Evolutionary conservation across 116 monocot species (phyloP).

Genomic region (Thalassia testudinum): DNA sequence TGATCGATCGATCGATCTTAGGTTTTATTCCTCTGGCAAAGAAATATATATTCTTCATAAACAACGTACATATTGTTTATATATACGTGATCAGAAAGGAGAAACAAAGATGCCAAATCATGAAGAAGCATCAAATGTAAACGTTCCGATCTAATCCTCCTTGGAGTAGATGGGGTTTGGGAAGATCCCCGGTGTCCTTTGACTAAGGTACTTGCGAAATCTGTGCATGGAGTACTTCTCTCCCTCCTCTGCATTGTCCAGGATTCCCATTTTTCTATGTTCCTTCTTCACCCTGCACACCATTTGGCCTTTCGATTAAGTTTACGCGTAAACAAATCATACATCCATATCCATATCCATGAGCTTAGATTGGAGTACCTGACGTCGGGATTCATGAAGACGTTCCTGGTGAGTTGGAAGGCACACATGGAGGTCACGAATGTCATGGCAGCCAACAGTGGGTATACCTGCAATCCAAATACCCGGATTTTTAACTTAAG

Average conservation of each 20-base stretch:
- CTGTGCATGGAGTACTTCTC: conserved; percentile 46
- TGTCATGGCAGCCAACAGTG: conserved; percentile 28
- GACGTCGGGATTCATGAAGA: conserved; percentile 34
- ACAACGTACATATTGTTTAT: too few relatives aligned
- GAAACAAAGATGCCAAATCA: too few relatives aligned
- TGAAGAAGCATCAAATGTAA: too few relatives aligned
- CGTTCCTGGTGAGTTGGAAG: conserved; percentile 30
- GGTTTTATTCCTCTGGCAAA: too few relatives aligned
- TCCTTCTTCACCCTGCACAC: conserved; percentile 46
- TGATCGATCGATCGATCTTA: too few relatives aligned
- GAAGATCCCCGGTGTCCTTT: conserved; percentile 14
- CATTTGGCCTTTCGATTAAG: too few relatives aligned
- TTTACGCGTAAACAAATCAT: too few relatives aligned
- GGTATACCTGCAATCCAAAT: conserved; percentile 29
- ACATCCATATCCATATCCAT: too few relatives aligned
- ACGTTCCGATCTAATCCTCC: too few relatives aligned
- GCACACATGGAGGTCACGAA: conserved; percentile 28
- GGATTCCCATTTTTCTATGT: conserved; percentile 26
- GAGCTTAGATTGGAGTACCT: conserved; percentile 1
- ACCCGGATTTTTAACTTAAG: too few relatives aligned
- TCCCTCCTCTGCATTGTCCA: conserved; percentile 58
- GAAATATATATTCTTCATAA: too few relatives aligned
- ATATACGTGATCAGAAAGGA: too few relatives aligned
- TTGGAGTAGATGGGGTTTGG: conserved; percentile 7
- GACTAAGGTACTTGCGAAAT: conserved; percentile 43